Conservation (phyloP, 2,329 filamentous ascomycete species). For the Diaporthe destruens region DNA sequence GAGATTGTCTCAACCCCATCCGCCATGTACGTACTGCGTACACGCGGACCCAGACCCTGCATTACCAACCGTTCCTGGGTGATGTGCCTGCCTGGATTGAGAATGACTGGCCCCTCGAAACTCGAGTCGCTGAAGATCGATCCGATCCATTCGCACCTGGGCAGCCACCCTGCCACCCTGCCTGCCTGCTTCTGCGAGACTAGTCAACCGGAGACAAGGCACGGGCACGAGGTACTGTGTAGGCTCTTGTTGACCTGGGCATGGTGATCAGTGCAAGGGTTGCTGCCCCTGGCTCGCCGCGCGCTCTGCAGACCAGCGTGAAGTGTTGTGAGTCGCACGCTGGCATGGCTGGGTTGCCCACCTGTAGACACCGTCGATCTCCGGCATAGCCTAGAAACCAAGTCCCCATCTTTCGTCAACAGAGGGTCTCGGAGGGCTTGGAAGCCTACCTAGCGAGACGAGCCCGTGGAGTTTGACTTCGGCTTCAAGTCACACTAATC, state of each 20-base stretch:
- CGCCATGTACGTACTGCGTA: neutral
- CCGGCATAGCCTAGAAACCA: conserved; percentile 18
- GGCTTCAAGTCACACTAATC: conserved; percentile 20
- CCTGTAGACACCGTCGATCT: no score
- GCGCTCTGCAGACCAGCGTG: conserved; percentile 19
- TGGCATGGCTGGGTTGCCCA: neutral
- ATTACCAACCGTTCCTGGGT: neutral
- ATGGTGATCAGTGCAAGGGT: conserved; percentile 24
- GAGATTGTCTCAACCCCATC: neutral
- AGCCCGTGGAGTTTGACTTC: conserved; percentile 15
- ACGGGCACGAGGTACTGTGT: conserved; percentile 19
- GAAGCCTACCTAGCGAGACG: conserved; percentile 27
- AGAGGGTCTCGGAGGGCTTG: neutral
- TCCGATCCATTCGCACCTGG: conserved; percentile 20
- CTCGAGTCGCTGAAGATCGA: conserved; percentile 11
- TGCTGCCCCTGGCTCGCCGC: neutral
- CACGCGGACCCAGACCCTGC: conserved; percentile 2
- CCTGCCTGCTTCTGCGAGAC: conserved; percentile 8
- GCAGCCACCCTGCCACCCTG: neutral
- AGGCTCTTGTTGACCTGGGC: neutral
- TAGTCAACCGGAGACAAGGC: conserved; percentile 7
- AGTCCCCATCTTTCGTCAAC: conserved; percentile 7
- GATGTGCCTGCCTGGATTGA: neutral
- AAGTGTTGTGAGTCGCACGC: neutral
- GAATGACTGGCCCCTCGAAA: conserved; percentile 22